Evolutionary conservation across 2,329 filamentous ascomycete species (phyloP).

Genomic region (Alternaria viburni): DNA sequence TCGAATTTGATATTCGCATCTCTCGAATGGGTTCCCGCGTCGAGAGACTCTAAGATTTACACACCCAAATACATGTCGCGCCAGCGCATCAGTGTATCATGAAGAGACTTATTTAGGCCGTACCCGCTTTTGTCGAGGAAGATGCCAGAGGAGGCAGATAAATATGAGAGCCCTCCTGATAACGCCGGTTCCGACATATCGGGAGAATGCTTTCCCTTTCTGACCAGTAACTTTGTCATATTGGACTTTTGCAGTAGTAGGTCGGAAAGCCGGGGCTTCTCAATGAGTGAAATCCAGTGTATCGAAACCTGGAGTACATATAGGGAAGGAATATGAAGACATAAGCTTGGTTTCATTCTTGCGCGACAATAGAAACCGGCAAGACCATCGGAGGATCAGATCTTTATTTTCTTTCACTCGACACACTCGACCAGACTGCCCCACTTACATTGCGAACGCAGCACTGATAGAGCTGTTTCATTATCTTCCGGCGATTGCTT

Average conservation of each 20-base stretch:
- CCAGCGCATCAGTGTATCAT: background rate
- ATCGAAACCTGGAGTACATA: background rate
- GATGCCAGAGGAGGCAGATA: background rate
- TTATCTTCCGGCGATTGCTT: background rate
- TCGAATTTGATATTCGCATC: background rate
- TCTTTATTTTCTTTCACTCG: background rate
- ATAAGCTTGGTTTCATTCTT: background rate
- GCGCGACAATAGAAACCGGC: background rate
- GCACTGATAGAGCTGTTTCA: background rate
- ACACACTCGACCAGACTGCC: background rate
- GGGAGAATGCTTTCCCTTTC: background rate
- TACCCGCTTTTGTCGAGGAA: background rate
- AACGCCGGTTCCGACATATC: too few relatives aligned
- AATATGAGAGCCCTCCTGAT: background rate
- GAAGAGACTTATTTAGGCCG: background rate
- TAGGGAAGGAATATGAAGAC: background rate
- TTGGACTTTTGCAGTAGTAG: too few relatives aligned
- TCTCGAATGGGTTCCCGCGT: background rate
- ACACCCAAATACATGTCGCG: background rate
- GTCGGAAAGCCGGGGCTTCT: background rate
- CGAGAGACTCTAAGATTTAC: background rate
- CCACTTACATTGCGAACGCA: background rate
- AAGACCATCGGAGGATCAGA: background rate
- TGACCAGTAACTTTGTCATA: background rate
- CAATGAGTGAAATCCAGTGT: background rate